Evolutionary conservation across 805 yeast genomes (phyloP), one percentile per base, ranked within the genome.

Genomic region (Kodamaea kaohsiungensis): DNA sequence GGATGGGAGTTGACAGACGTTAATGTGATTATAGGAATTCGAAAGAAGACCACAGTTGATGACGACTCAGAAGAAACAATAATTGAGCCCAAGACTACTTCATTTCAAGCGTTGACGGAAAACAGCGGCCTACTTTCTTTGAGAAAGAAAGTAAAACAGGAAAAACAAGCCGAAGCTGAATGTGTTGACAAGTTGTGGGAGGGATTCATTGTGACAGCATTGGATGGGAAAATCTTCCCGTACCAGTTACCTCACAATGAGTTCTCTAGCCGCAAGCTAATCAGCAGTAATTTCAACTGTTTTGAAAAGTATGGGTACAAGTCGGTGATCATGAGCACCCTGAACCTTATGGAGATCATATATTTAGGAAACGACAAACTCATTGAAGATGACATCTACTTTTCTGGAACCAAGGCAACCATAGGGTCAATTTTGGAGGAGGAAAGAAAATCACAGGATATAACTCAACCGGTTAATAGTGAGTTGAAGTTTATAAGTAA

Each of bases 1-100:
- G 83, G 85, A 16, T 90, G 96, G 96, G 85, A 87, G 58, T 69
- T 84, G 10, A 88, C 92, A 0, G 96, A 88, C 60, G 78, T 88
- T 63, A 89, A 90, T 65, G 81, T 86, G 75, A 71, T 90, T 10
- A 79, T 89, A 70, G 97, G 96, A 1, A 57, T 75, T 4, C 64
- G 58, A 25, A 59, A 59, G 49, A 74, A 83, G 48, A 49, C 46
- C 15, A 12, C 46, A 7, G 60, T 51, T 22, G 59, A 46, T 17
- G 57, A 56, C 27, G 43, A 64, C 45, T 66, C 62, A 8, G 73
- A 69, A 25, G 52, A 51, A 17, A 53, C 54, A 12, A 47, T 43
- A 17, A 33, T 46, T 8, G 52, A 51, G 15, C 25, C 42, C 10
- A 16, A 48, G 10, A 40, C 19, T 15, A 17, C 17, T 16, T 43